These are phyloP conservation scores for Saccharomycopsis schoenii DNA, from an alignment of 805 yeast species.

Conservation along the genomic window DNA sequence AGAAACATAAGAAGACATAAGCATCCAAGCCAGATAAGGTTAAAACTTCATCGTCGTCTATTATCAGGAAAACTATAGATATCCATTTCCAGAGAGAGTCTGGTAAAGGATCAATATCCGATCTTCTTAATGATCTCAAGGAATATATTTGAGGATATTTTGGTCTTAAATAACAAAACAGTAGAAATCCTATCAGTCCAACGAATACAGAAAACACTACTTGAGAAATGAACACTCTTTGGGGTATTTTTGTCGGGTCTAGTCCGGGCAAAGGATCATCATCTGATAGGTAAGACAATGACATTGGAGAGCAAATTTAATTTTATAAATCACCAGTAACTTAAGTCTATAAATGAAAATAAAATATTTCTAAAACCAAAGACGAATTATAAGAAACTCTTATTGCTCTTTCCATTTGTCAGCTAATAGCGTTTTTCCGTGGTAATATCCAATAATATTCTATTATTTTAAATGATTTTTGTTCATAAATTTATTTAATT, in stretches of 20 bases:
- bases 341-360: too few species aligned
- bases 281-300: not conserved
- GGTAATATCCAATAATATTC: too few species aligned
- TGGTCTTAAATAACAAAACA: constrained; percentile 42
- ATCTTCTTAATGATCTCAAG: constrained; percentile 40
- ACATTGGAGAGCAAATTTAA: not conserved
- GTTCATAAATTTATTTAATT: too few species aligned
- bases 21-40: constrained; percentile 81
- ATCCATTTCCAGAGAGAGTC: constrained; percentile 45
- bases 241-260: constrained; percentile 35
- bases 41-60: constrained; percentile 38
- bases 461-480: too few species aligned
- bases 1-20: constrained; percentile 81
- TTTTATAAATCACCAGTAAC: too few species aligned
- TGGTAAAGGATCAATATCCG: constrained; percentile 37
- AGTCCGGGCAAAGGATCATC: constrained; percentile 30
- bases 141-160: constrained; percentile 51
- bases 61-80: constrained; percentile 34
- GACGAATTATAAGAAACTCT: too few species aligned
- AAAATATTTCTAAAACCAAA: too few species aligned
- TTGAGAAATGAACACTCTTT: constrained; percentile 50
- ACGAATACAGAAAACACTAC: constrained; percentile 37
- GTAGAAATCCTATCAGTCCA: constrained; percentile 37
- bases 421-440: too few species aligned
- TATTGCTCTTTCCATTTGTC: too few species aligned